Evolutionary conservation across 768 basidiomycete genomes (phyloP).

Genomic region (Pulveroboletus frians): DNA sequence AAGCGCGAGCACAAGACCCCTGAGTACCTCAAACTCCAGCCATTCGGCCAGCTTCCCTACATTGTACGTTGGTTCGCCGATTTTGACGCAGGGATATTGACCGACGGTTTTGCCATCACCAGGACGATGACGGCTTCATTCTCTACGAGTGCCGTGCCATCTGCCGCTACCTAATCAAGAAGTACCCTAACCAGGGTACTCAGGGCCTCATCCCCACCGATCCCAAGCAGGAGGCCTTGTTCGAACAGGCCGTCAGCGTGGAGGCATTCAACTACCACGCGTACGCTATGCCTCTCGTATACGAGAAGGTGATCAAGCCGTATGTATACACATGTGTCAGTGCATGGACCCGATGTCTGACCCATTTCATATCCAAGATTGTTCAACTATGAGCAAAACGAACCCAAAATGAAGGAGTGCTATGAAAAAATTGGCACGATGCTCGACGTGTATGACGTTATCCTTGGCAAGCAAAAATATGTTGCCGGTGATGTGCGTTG

Average conservation of each 20-base stretch:
- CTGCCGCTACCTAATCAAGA: conserved; percentile 50
- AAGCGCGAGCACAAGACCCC: conserved; percentile 44
- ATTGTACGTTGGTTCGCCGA: conserved; percentile 24
- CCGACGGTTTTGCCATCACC: not conserved
- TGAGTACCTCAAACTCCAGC: conserved; percentile 45
- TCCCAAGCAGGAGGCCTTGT: conserved; percentile 24
- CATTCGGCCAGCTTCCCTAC: conserved; percentile 51
- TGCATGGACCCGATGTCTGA: not conserved
- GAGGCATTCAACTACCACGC: conserved; percentile 41
- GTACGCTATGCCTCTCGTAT: conserved; percentile 32
- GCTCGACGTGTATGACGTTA: conserved; percentile 49
- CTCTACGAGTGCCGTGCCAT: conserved; percentile 64
- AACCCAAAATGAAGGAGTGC: conserved; percentile 12
- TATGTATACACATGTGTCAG: conserved; percentile 22
- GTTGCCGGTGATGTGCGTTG: conserved; percentile 49
- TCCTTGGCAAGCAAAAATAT: conserved; percentile 52
- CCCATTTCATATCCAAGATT: conserved; percentile 2
- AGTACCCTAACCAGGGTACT: conserved; percentile 48
- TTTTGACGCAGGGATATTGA: too few species aligned
- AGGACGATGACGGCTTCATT: conserved; percentile 60
- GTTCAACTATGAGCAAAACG: conserved; percentile 20
- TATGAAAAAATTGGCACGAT: conserved; percentile 25
- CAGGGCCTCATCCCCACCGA: conserved; percentile 44
- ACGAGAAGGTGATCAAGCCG: conserved; percentile 33
- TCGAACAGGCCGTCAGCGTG: too few species aligned